Evolutionary conservation across 164 flowering plant genomes (phyloP).

Genomic region (Magnolia officinalis): DNA sequence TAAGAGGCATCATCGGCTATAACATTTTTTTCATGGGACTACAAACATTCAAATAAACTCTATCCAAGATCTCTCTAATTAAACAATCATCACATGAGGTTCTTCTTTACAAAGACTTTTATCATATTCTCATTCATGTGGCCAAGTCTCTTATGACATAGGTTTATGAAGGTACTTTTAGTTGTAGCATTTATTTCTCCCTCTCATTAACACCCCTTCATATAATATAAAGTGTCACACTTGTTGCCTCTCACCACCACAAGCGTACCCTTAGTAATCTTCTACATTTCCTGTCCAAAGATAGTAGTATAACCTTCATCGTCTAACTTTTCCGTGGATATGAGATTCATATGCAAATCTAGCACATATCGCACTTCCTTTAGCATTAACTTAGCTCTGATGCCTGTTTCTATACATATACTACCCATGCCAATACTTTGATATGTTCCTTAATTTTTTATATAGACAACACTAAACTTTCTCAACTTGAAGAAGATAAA

Average conservation of each 20-base stretch:
- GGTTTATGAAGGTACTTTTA: neutral
- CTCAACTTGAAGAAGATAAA: too few species aligned
- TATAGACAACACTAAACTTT: too few species aligned
- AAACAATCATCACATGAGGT: neutral
- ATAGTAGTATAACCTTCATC: neutral
- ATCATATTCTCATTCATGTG: neutral
- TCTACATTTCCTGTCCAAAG: neutral
- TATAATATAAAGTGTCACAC: neutral
- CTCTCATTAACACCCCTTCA: neutral
- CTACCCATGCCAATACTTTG: neutral
- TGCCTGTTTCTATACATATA: neutral
- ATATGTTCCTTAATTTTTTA: neutral
- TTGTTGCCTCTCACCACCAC: slow-evolving; percentile 7
- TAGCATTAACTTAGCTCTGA: neutral
- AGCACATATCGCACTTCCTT: slow-evolving; percentile 3
- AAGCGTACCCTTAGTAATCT: neutral
- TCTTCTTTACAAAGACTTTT: slow-evolving; percentile 3
- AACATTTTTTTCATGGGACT: neutral
- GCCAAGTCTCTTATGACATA: slow-evolving; percentile 7
- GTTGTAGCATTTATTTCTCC: neutral
- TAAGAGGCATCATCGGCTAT: neutral
- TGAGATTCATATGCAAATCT: neutral
- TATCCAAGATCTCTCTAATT: neutral
- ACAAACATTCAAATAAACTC: neutral
- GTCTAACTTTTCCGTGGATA: neutral